phyloP scores from a whole-genome alignment of 1,139 yeast genomes.

The Hemisphaericaspora xylanilytica region DNA sequence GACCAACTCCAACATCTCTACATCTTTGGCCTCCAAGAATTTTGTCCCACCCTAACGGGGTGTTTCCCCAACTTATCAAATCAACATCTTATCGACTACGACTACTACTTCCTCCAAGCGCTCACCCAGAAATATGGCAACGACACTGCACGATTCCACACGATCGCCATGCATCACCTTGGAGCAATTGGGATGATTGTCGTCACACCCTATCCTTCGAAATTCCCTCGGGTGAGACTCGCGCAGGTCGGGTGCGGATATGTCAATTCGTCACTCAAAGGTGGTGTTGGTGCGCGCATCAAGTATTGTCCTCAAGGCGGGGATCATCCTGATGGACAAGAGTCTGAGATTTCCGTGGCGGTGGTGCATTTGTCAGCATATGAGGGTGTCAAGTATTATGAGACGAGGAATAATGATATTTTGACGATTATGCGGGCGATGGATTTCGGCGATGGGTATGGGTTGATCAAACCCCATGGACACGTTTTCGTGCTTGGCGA shows the following conservation, averaged over 20 bases:
- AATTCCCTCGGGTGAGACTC: conserved; percentile 25
- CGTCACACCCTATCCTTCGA: conserved; percentile 45
- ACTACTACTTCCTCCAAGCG: conserved; percentile 38
- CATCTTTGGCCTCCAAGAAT: conserved; percentile 75
- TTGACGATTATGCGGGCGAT: conserved; percentile 49
- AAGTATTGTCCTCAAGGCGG: conserved; percentile 25
- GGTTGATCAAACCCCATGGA: conserved; percentile 50
- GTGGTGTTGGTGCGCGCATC: conserved; percentile 65
- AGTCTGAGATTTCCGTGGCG: conserved; percentile 56
- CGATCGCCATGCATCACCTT: conserved; percentile 45
- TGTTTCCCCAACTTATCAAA: conserved; percentile 43
- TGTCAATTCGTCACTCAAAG: conserved; percentile 64
- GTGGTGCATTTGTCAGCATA: conserved; percentile 72
- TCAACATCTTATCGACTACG: conserved; percentile 38
- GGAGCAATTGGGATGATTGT: conserved; percentile 71
- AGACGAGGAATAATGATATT: conserved; percentile 53
- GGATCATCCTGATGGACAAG: conserved; percentile 4
- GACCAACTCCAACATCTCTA: conserved; percentile 42
- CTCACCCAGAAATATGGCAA: conserved; percentile 33
- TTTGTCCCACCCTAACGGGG: conserved; percentile 64
- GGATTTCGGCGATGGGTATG: conserved; percentile 60
- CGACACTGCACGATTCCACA: conserved; percentile 37
- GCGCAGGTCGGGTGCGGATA: conserved; percentile 54
- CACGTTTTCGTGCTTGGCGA: conserved; percentile 82
- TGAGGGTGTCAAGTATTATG: conserved; percentile 56